Evolutionary conservation across 495 filamentous ascomycete species (phyloP).

Genomic region (Lasiosphaeris hirsuta): DNA sequence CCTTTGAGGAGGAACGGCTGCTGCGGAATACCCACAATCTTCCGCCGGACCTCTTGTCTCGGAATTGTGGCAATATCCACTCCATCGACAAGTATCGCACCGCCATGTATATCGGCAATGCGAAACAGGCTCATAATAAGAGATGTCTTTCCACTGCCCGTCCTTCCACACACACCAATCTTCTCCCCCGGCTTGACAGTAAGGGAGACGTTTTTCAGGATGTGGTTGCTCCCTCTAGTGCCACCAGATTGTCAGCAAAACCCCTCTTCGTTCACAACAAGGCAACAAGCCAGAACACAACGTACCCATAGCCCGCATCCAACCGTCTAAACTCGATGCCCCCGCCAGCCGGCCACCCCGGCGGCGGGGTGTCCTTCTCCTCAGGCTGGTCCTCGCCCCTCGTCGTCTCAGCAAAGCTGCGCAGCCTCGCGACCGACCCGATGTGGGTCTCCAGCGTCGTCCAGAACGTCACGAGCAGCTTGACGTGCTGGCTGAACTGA

Average conservation of each 20-base stretch:
- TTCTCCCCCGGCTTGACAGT: slow-evolving; percentile 39
- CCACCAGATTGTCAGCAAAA: not conserved
- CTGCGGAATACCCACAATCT: slow-evolving; percentile 45
- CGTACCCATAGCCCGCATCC: slow-evolving; percentile 32
- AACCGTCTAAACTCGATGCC: slow-evolving; percentile 37
- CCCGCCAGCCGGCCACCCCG: slow-evolving; percentile 36
- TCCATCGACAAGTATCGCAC: slow-evolving; percentile 35
- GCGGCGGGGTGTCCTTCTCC: slow-evolving; percentile 19
- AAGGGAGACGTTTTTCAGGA: slow-evolving; percentile 33
- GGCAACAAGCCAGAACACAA: not conserved
- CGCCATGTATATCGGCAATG: slow-evolving; percentile 29
- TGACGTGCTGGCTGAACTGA: slow-evolving; percentile 33
- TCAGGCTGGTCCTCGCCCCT: slow-evolving; percentile 31
- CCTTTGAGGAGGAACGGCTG: slow-evolving; percentile 44
- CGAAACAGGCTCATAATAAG: slow-evolving; percentile 37
- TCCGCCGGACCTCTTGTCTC: slow-evolving; percentile 29
- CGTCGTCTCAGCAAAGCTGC: slow-evolving; percentile 38
- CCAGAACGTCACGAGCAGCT: slow-evolving; percentile 40
- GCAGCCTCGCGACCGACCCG: slow-evolving; percentile 49
- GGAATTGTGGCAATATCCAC: slow-evolving; percentile 35
- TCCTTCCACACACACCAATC: slow-evolving; percentile 33
- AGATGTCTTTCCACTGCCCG: slow-evolving; percentile 42
- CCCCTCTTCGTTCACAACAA: not conserved
- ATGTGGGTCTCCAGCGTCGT: slow-evolving; percentile 53
- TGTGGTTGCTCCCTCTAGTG: slow-evolving; percentile 19